Evolutionary conservation across 192 early-diverging fungal genomes (phyloP).

Genomic region (Phycomyces nitens): DNA sequence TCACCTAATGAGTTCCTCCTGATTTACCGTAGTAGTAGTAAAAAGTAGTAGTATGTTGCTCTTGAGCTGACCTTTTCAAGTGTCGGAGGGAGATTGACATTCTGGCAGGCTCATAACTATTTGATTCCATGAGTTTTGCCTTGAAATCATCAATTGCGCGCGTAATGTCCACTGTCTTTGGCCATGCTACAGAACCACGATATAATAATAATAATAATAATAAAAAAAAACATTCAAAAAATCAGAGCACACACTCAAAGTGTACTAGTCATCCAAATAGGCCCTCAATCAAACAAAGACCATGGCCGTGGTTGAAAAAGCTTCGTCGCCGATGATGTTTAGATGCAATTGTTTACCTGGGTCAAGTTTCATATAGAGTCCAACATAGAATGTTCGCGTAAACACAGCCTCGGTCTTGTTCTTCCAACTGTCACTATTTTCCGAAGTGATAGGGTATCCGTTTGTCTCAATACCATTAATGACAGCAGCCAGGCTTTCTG

Average conservation of each 20-base stretch:
- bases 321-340: not conserved
- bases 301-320: not conserved
- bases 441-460: not conserved
- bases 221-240: not conserved
- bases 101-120: not conserved
- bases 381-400: slow-evolving; percentile 26
- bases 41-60: not conserved
- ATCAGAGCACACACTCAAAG: slow-evolving; percentile 5
- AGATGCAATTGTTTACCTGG: slow-evolving; percentile 10
- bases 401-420: not conserved
- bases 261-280: not conserved
- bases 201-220: not conserved
- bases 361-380: slow-evolving; percentile 9
- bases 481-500: not conserved
- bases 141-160: not conserved
- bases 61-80: not conserved
- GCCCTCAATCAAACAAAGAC: not conserved
- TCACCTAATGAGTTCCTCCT: not conserved
- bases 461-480: not conserved
- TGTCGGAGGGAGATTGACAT: not conserved
- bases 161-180: not conserved
- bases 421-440: not conserved
- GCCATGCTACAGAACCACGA: not conserved
- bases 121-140: not conserved
- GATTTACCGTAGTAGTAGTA: not conserved